Base-by-base conservation (phyloP, 306 rosid genomes). In the Inga laurina region DNA sequence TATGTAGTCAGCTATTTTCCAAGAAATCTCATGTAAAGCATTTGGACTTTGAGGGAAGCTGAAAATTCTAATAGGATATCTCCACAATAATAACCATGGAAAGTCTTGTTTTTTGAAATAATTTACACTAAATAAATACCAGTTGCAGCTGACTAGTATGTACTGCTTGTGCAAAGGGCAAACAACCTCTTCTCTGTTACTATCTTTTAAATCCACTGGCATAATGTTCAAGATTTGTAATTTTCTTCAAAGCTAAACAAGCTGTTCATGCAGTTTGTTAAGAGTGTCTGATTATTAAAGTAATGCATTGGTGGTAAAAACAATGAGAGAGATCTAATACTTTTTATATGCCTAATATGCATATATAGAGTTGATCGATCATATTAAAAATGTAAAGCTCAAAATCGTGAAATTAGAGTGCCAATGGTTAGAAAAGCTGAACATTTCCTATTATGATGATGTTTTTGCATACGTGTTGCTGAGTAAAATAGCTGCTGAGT, bases 341-440 rank as follows among this genome's bases (percentile, higher is more conserved):
- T 21, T 35, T 72, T 37, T n/a, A 74, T 30, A 74, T 46, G 21
- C 30, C 34, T 78, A 65, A 71, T 66, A 59, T 68, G 77, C 69
- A 32, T 66, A 12, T 32, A 19, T 64, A 22, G 68, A 70, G 10
- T 75, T 68, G 57, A 56, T 16, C 75, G 18, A 32, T 73, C 41
- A 12, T 2, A 71, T 69, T 14, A 62, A 19, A 45, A 48, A 18
- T 3, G 35, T n/a, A 21, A 52, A 69, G 41, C 64, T 56, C 24
- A 18, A 27, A 73, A 27, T 30, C 51, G 52, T 43, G 10, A 65
- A 74, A 8, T 3, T 67, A 52, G 61, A 71, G 71, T 69, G 27
- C 48, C 39, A 78, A 70, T 78, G 54, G 37, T 78, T 35, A 39
- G 41, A 13, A 71, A 83, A 71, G 27, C 46, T 78, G 52, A 41